Base-by-base conservation (phyloP, 2,329 filamentous ascomycete species). In the Elsinoe australis region DNA sequence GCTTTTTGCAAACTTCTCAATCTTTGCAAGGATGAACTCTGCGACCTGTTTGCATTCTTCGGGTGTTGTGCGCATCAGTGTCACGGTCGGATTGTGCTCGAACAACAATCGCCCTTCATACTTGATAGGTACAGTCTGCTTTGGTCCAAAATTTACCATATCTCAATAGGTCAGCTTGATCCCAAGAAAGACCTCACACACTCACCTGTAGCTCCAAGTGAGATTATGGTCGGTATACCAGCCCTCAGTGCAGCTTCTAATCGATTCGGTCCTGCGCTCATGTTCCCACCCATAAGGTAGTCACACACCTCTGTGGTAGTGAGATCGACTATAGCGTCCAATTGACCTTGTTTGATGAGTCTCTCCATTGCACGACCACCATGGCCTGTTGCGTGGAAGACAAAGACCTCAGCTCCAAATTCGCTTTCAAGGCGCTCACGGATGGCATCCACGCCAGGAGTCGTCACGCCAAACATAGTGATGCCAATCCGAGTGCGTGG, bases 391-490 rank as follows among this genome's bases (percentile, higher is more conserved):
- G 82, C 82, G 56, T 85, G 82, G 58, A 86, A 86, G 2, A 85
- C 69, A 54, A 78, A 82, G 2, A 75, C 71, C 54, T 85, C 81
- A 42, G 76, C 70, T 2, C 59, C 58, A 47, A 70, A 63, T 2
- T 64, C 61, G 1, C 61, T 52, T 45, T 76, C 69, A 0, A 85
- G 67, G 36, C 73, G 62, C 1, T 61, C 55, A 0, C 79, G 71
- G 1, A 82, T 74, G 1, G 61, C 63, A 38, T 80, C 74, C 0
- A 80, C 81, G 8, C 74, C 76, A 0, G 81, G 80, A 0, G 82
- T 86, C 0, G 83, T 87, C 5, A 86, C 81, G 2, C 83, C 82
- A 57, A 85, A 86, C 82, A 86, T 86, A 2, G 82, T 84, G 18
- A 85, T 74, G 0, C 74, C 82, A 5, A 86, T 67, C 0, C 73